phyloP scores from a whole-genome alignment of 73 alveolate genomes.

The Paramecium sexaurelia region DNA sequence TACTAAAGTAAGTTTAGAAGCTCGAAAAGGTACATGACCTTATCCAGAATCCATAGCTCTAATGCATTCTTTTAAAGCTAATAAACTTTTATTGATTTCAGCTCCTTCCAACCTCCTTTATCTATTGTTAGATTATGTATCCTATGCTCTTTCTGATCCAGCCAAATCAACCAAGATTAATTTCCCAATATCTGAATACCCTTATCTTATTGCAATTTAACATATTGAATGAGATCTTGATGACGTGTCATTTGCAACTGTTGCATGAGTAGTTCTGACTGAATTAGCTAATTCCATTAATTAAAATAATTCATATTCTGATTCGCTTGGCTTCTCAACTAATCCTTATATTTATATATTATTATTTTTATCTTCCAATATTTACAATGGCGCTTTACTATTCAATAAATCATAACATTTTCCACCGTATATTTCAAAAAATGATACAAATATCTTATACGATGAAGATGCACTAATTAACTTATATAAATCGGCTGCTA shows the following conservation, averaged over 20 bases:
- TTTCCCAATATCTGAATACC: constrained; percentile 85
- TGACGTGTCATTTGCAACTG: constrained; percentile 97
- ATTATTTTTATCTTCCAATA: constrained; percentile 94
- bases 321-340: constrained; percentile 85
- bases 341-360: constrained; percentile 91
- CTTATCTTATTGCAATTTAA: constrained; percentile 82
- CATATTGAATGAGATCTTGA: constrained; percentile 98
- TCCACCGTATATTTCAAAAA: constrained; percentile 98
- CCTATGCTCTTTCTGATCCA: constrained; percentile 98
- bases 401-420: constrained; percentile 94
- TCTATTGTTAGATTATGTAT: constrained; percentile 91
- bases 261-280: constrained; percentile 94
- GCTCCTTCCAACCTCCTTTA: constrained; percentile 98
- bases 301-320: constrained; percentile 87
- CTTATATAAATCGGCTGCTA: constrained; percentile 82
- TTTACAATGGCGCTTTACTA: constrained; percentile 83
- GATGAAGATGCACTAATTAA: constrained; percentile 11
- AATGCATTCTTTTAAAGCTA: constrained; percentile 97
- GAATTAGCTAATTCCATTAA: constrained; percentile 92
- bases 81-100: constrained; percentile 94
- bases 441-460: constrained; percentile 79
- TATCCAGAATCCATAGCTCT: constrained; percentile 95
- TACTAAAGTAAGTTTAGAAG: constrained; percentile 97
- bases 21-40: constrained; percentile 98
- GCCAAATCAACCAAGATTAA: constrained; percentile 94